A percentile compares a stretch with the other conserved stretches of the same genome.
phyloP scores from a whole-genome alignment of 805 yeast species.

The Pichia gijzeniarum region DNA sequence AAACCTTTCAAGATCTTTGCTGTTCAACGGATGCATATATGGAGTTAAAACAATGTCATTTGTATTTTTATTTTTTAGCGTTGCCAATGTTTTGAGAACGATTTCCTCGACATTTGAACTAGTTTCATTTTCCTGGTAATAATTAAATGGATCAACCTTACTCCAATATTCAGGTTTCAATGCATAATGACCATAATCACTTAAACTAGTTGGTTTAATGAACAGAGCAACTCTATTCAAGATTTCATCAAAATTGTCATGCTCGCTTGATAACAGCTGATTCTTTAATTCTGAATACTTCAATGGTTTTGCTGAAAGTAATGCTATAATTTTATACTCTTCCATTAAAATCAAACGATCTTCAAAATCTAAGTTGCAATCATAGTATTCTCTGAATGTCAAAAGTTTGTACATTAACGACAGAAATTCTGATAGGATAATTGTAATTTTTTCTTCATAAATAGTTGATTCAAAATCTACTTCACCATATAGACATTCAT shows the following conservation, averaged over 20 bases:
- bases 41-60: constrained; percentile 48
- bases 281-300: constrained; percentile 46
- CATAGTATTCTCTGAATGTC: constrained; percentile 27
- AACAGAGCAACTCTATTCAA: constrained; percentile 55
- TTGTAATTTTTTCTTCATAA: constrained; percentile 43
- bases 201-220: constrained; percentile 58
- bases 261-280: constrained; percentile 14
- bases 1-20: constrained; percentile 25
- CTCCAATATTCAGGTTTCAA: constrained; percentile 42
- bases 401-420: constrained; percentile 39
- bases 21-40: constrained; percentile 26
- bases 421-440: constrained; percentile 38
- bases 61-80: constrained; percentile 30
- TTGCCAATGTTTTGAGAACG: constrained; percentile 39
- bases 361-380: constrained; percentile 15
- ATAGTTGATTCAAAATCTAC: constrained; percentile 29
- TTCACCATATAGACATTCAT: constrained; percentile 18
- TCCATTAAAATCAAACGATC: constrained; percentile 20
- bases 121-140: constrained; percentile 41
- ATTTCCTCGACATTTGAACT: constrained; percentile 46
- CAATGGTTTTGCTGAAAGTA: constrained; percentile 45
- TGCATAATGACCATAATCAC: constrained; percentile 61
- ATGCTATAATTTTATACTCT: constrained; percentile 41
- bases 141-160: constrained; percentile 52
- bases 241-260: constrained; percentile 40